A percentile compares a stretch with the other conserved stretches of the same genome.
Evolutionary conservation across 495 filamentous ascomycete species (phyloP).

Genomic region (Penicillium parvum): DNA sequence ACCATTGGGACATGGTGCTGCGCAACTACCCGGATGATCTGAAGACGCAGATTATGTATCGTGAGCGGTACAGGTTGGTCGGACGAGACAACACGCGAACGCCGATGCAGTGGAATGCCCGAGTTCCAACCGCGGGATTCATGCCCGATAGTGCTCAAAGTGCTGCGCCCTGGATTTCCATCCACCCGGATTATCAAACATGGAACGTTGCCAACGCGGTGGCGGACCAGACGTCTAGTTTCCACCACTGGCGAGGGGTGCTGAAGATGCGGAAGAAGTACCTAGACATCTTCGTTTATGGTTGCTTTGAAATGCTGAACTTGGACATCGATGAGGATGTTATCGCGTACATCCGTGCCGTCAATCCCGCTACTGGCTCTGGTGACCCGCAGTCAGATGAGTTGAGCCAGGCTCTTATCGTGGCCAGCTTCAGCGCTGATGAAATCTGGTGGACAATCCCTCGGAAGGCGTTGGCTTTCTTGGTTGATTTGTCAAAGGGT

Average conservation of each 20-base stretch:
- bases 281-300: conserved; percentile 50
- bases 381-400: too few relatives aligned
- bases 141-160: conserved; percentile 44
- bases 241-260: conserved; percentile 44
- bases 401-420: too few relatives aligned
- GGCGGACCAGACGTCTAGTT: conserved; percentile 31
- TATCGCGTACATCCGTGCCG: too few relatives aligned
- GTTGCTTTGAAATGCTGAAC: conserved; percentile 44
- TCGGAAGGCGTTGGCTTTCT: too few relatives aligned
- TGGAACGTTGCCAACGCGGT: conserved; percentile 44
- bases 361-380: too few relatives aligned
- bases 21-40: conserved; percentile 8
- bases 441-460: too few relatives aligned
- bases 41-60: conserved; percentile 5
- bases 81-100: conserved; percentile 42
- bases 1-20: conserved; percentile 39
- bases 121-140: conserved; percentile 40
- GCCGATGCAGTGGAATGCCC: conserved; percentile 59
- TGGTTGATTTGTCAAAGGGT: too few relatives aligned
- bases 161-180: conserved; percentile 47
- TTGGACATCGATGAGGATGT: conserved; percentile 31
- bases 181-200: conserved; percentile 27
- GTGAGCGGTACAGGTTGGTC: conserved; percentile 26
- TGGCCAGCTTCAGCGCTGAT: too few relatives aligned
- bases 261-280: conserved; percentile 45